Evolutionary conservation across 768 basidiomycete genomes (phyloP), one percentile per base, ranked within the genome.

Genomic region (Fibroporia radiculosa): DNA sequence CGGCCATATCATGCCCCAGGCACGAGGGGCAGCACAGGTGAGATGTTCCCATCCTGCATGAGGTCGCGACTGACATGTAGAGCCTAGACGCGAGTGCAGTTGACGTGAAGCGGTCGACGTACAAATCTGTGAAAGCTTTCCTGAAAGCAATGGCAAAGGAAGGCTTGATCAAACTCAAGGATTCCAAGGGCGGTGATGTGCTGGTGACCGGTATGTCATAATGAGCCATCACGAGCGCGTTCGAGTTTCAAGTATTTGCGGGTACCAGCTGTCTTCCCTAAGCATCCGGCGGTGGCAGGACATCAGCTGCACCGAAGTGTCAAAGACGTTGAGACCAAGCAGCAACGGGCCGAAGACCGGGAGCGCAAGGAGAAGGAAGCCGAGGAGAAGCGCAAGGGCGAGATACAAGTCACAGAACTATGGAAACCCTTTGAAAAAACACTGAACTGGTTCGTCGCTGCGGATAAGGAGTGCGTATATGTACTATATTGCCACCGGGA

Each of bases 91-190:
- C 59, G 12, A 69, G 52, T 48, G 70, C 49, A 32, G 73, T 85
- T 47, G 86, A 76, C 52, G 83, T 93, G 61, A 91, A 85, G 53
- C 73, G 82, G 8, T 91, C 88, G 1, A 73, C 73, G 1, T 75
- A 81, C 67, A 96, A 93, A 63, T 87, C 88, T 8, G 71, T 93
- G 16, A 73, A 81, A 1, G 72, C 82, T 1, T 93, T 95, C 67
- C 71, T 96, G 55, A 92, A 86, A 59, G 56, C 74, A 14, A 69
- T 74, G 14, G 86, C 89, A 49, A 93, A 93, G 58, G 75, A 79
- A 6, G 74, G 73, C 0, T 60, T 96, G 19, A 56, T 95, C 28
- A 78, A 78, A 11, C 67, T 84, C 19, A 96, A 95, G 58, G 72
- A 82, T 18, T 68, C 62, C 38, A 59, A 69, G 56, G 59, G 69